Base-by-base conservation (phyloP, 1,139 yeast genomes). In the Sugiyamaella castrensis region DNA sequence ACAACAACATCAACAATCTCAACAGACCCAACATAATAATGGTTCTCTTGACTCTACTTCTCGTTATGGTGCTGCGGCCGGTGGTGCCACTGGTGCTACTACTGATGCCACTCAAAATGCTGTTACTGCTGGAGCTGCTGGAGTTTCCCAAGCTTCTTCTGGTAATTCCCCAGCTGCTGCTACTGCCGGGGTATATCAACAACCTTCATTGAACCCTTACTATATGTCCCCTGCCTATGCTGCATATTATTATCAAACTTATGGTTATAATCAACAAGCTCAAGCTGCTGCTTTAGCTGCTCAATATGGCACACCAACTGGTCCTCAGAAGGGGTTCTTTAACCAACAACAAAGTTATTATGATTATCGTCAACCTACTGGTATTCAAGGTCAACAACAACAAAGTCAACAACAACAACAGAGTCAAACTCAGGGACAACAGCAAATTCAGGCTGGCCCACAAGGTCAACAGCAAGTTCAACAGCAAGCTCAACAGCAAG, bases 191-290 rank as follows among this genome's bases (percentile, higher is more conserved):
- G 57, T 61, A 19, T 54, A 55, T 36, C 57, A 58, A 34, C 59
- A 56, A 46, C 59, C 59, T 33, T 55, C 55, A 30, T 53, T 57
- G 53, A 56, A 53, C 47, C 64, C 63, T 10, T 61, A 62, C 54
- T 62, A 59, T 55, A 54, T 56, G 59, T 55, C 54, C 53, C 66
- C 65, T 16, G 63, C 63, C 28, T 61, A 63, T 47, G 65, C 65
- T 33, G 63, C 62, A 43, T 60, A 59, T 46, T 63, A 62, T 54
- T 62, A 63, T 52, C 65, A 62, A 56, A 55, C 58, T 41, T 61
- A 57, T 47, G 63, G 62, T 12, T 61, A 55, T 51, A 56, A 59
- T 51, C 65, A 63, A 27, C 63, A 56, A 39, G 59, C 57, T 2
- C n/a, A n/a, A n/a, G n/a, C n/a, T n/a, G n/a, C n/a, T n/a, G 60